Evolutionary conservation across 2,329 filamentous ascomycete genomes (phyloP).

Genomic region (Ilyonectria mors-panacis): DNA sequence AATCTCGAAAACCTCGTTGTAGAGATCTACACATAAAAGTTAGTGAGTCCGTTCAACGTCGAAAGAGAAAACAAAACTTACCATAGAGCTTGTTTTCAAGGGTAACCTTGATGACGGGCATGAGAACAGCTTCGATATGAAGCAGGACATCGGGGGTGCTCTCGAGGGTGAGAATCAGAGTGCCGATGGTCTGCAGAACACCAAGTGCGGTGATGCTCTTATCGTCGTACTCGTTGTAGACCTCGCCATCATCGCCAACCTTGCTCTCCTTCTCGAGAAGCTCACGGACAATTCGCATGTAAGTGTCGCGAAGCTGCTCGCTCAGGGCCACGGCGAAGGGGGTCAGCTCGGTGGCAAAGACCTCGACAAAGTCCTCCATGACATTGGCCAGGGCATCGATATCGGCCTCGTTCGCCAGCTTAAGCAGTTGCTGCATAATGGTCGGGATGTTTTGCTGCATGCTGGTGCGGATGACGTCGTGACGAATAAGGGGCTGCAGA

Average conservation of each 20-base stretch:
- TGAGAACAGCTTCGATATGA: slow-evolving; percentile 94
- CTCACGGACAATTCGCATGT: slow-evolving; percentile 92
- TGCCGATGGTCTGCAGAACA: slow-evolving; percentile 97
- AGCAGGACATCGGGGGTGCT: slow-evolving; percentile 96
- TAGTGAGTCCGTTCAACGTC: slow-evolving; percentile 36
- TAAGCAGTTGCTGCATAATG: slow-evolving; percentile 98
- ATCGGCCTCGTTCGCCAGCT: slow-evolving; percentile 97
- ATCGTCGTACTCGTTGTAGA: slow-evolving; percentile 95
- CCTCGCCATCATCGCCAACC: slow-evolving; percentile 81
- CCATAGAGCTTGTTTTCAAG: slow-evolving; percentile 97
- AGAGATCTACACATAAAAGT: slow-evolving; percentile 75
- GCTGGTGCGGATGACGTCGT: slow-evolving; percentile 92
- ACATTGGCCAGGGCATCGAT: slow-evolving; percentile 98
- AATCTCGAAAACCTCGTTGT: slow-evolving; percentile 99
- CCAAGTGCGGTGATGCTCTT: slow-evolving; percentile 98
- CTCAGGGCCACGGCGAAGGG: slow-evolving; percentile 97
- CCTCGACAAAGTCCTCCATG: slow-evolving; percentile 99
- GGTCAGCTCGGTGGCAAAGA: slow-evolving; percentile 96
- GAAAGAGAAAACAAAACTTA: slow-evolving; percentile 55
- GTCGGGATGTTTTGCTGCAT: slow-evolving; percentile 99
- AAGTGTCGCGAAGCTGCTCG: slow-evolving; percentile 96
- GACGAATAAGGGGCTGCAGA: slow-evolving; percentile 93
- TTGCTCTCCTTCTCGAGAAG: slow-evolving; percentile 89
- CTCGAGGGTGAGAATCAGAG: slow-evolving; percentile 94
- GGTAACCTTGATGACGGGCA: slow-evolving; percentile 97